Evolutionary conservation across 2,329 filamentous ascomycete genomes (phyloP), one percentile per base, ranked within the genome.

Genomic region (Pyrenochaeta sp.): DNA sequence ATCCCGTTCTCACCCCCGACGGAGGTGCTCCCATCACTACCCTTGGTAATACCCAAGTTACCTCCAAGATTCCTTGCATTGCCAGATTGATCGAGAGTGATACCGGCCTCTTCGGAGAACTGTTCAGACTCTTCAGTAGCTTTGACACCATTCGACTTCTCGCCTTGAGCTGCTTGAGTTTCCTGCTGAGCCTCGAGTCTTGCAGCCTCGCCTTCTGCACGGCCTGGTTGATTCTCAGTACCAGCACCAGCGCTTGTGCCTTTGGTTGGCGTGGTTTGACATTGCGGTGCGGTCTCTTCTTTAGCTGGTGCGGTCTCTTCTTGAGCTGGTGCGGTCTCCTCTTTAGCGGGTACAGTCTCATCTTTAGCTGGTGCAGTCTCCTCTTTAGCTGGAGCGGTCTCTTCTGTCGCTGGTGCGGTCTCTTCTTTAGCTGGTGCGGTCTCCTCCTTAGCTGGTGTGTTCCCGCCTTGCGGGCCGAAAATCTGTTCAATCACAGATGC

Each of bases 41-140:
- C 64, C 38, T 66, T 54, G 2, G 64, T 68, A 29, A 68, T 67
- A 1, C 65, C 65, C 42, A 68, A 29, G 19, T 67, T 62, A 8
- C 65, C 65, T 7, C 64, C 65, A n/a, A 60, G 37, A 21, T 67
- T 68, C 15, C 51, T 48, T 7, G 65, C 54, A 35, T 54, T 59
- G 2, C 65, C 65, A 17, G 47, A 28, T 13, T 47, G 18, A 26
- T 55, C 58, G 11, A 67, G 42, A 0, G 58, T 61, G 29, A 68
- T 64, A 7, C 60, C 63, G 28, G 48, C 53, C 19, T 57, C 57
- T 13, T 68, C 61, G 2, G 61, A 56, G 41, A 68, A 67, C 31
- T 48, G 48, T 35, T 65, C 65, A 3, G 65, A 59, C 34, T 68
- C 58, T 27, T 67, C 49, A 4, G 60, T 62, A 11, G 65, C 65